Percentiles rank a stretch among this genome's conserved stretches.
These are phyloP conservation scores for Pulveroboletus sp. DNA, from an alignment of 768 basidiomycete genomes.

Conservation along the genomic window DNA sequence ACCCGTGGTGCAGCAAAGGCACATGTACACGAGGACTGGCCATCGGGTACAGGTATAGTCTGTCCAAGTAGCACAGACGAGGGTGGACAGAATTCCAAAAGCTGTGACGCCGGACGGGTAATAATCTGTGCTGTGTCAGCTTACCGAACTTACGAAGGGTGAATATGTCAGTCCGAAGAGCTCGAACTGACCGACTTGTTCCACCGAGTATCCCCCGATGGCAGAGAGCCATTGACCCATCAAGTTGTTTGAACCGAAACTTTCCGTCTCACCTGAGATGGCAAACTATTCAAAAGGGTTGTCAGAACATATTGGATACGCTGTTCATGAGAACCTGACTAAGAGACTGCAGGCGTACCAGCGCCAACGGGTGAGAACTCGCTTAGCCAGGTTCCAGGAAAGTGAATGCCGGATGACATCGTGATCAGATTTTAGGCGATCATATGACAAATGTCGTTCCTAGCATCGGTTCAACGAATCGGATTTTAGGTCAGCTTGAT, in stretches of 20 bases:
- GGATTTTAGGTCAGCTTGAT: neutral
- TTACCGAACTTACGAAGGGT: no score
- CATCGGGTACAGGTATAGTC: conserved; percentile 56
- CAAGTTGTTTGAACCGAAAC: conserved; percentile 66
- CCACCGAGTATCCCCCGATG: conserved; percentile 58
- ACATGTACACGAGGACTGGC: conserved; percentile 67
- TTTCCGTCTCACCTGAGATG: conserved; percentile 64
- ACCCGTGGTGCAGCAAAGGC: conserved; percentile 49
- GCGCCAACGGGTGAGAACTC: conserved; percentile 58
- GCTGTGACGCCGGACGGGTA: conserved; percentile 67
- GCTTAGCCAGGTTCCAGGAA: conserved; percentile 45
- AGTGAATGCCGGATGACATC: conserved; percentile 43
- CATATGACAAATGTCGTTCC: conserved; percentile 54
- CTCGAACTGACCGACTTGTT: conserved; percentile 49
- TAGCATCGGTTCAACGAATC: conserved; percentile 15
- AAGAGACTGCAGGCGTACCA: conserved; percentile 68
- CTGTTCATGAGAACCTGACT: conserved; percentile 32
- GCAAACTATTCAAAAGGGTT: conserved; percentile 46
- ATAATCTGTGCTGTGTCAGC: conserved; percentile 35
- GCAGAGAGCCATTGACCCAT: conserved; percentile 74
- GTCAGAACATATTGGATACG: neutral
- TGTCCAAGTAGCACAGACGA: conserved; percentile 63
- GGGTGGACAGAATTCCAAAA: conserved; percentile 60
- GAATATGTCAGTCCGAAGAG: neutral
- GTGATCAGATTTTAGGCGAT: conserved; percentile 42